Percentiles rank a stretch among this genome's conserved stretches.
These are phyloP conservation scores for Mycosarcoma mackinlayi DNA, from an alignment of 1,284 basidiomycete species.

Conservation along the genomic window DNA sequence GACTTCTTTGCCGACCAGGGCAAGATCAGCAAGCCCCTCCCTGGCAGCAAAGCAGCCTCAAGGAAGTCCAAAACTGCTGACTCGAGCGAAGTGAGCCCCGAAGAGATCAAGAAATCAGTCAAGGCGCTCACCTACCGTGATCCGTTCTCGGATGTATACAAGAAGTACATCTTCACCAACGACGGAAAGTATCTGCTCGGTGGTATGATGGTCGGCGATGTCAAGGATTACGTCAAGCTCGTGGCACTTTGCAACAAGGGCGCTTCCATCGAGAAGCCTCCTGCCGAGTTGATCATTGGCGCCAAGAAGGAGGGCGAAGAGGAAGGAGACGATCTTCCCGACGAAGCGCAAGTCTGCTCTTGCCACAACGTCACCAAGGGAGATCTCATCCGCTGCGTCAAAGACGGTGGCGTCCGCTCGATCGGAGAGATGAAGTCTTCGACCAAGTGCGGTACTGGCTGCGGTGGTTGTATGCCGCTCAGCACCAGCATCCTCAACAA, in stretches of 20 bases:
- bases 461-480: constrained; percentile 78
- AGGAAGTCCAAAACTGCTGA: constrained; percentile 12
- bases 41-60: constrained; percentile 28
- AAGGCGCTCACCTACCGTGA: constrained; percentile 79
- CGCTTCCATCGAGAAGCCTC: constrained; percentile 76
- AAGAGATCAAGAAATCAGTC: constrained; percentile 64
- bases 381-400: constrained; percentile 73
- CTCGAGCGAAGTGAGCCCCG: constrained; percentile 18
- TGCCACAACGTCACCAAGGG: constrained; percentile 80
- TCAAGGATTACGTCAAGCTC: constrained; percentile 78
- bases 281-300: constrained; percentile 78
- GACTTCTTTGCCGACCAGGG: constrained; percentile 79
- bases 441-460: constrained; percentile 79
- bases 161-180: constrained; percentile 81
- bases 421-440: constrained; percentile 75
- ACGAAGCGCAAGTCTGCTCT: constrained; percentile 78
- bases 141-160: constrained; percentile 74
- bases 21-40: constrained; percentile 57
- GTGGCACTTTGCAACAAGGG: constrained; percentile 80
- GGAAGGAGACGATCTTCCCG: constrained; percentile 77
- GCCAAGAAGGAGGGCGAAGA: constrained; percentile 73
- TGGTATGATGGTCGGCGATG: constrained; percentile 84
- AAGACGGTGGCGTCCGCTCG: constrained; percentile 72
- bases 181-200: constrained; percentile 80
- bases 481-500: constrained; percentile 74